Evolutionary conservation across 495 filamentous ascomycete species (phyloP).

Genomic region (Apiosordaria backusii): DNA sequence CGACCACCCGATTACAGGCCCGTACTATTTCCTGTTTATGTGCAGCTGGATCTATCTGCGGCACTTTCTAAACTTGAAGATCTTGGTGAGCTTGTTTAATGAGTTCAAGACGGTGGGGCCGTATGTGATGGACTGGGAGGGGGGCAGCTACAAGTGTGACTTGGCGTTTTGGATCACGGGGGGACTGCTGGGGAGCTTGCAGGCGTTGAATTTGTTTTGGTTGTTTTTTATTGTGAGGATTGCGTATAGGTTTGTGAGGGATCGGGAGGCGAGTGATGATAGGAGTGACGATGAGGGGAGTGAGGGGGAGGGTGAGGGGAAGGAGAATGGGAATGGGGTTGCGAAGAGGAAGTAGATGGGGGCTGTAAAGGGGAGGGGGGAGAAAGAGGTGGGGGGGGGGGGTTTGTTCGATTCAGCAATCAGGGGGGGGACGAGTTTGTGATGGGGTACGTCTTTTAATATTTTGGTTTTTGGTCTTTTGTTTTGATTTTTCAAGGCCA

Average conservation of each 20-base stretch:
- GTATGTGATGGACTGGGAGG: slow-evolving; percentile 82
- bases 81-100: slow-evolving; percentile 79
- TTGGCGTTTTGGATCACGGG: slow-evolving; percentile 73
- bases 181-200: slow-evolving; percentile 64
- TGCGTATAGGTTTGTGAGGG: slow-evolving; percentile 54
- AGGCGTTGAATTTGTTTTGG: slow-evolving; percentile 86
- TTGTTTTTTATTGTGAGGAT: slow-evolving; percentile 77
- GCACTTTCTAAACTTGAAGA: slow-evolving; percentile 85
- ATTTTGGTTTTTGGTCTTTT: neutral
- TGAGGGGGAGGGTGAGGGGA: slow-evolving; percentile 34
- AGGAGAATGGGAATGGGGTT: slow-evolving; percentile 16
- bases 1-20: slow-evolving; percentile 67
- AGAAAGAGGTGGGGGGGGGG: too few species aligned
- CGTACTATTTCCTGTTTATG: slow-evolving; percentile 84
- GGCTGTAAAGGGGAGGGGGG: too few species aligned
- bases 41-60: slow-evolving; percentile 86
- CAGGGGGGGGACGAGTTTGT: neutral
- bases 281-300: slow-evolving; percentile 50
- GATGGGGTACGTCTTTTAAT: neutral
- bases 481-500: neutral
- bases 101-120: slow-evolving; percentile 87
- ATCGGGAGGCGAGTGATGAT: slow-evolving; percentile 49
- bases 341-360: neutral
- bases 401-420: neutral
- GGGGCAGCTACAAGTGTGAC: slow-evolving; percentile 76